Evolutionary conservation across 2,329 filamentous ascomycete species (phyloP).

Genomic region (Didymellaceae sp.): DNA sequence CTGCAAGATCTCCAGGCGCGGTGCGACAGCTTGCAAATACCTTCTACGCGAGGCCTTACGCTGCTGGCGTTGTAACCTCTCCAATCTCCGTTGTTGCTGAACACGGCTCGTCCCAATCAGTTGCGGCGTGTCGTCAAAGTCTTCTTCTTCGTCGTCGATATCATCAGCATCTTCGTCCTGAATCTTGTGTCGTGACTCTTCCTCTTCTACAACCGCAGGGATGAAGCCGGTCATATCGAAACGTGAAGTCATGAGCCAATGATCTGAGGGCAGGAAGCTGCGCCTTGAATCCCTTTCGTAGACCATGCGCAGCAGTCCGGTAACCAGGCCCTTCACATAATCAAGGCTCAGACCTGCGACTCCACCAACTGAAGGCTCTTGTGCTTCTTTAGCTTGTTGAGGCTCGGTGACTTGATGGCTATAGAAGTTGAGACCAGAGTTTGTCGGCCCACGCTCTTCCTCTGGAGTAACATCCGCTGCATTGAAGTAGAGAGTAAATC

Average conservation of each 20-base stretch:
- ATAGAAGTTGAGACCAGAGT: constrained; percentile 53
- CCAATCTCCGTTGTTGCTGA: constrained; percentile 67
- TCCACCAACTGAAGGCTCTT: constrained; percentile 60
- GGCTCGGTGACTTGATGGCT: constrained; percentile 28
- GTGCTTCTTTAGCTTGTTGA: constrained; percentile 37
- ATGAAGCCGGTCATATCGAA: constrained; percentile 93
- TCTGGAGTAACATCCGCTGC: constrained; percentile 66
- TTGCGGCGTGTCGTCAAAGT: constrained; percentile 44
- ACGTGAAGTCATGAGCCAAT: constrained; percentile 91
- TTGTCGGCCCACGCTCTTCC: constrained; percentile 53
- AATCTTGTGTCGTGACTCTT: constrained; percentile 75
- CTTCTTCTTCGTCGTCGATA: constrained; percentile 51
- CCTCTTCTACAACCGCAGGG: constrained; percentile 83
- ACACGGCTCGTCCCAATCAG: constrained; percentile 65
- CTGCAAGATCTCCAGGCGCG: constrained; percentile 86
- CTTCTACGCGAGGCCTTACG: constrained; percentile 72
- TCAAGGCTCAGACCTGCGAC: constrained; percentile 76
- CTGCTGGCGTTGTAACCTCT: constrained; percentile 68
- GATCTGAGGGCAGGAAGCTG: constrained; percentile 78
- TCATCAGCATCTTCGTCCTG: constrained; percentile 68
- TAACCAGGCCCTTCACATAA: constrained; percentile 80
- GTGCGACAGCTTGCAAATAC: constrained; percentile 78
- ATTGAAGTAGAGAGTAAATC: constrained; percentile 88
- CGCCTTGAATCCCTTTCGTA: constrained; percentile 93
- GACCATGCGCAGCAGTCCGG: constrained; percentile 80